These are phyloP conservation scores for Leptographium procerum DNA, from an alignment of 2,329 filamentous ascomycete genomes.

Conservation along the genomic window DNA sequence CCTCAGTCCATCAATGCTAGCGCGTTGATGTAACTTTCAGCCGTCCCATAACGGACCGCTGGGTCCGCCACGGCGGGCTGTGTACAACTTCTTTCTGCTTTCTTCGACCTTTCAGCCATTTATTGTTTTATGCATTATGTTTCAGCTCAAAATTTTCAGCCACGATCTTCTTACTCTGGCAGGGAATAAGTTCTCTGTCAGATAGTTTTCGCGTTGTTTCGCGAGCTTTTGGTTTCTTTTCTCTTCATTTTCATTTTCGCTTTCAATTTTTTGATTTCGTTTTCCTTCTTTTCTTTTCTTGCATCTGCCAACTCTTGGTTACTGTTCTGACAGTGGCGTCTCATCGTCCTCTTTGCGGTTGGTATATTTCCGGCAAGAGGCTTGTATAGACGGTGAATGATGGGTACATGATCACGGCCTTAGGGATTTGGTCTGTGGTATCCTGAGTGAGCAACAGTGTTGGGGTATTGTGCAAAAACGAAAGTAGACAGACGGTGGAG, in stretches of 20 bases:
- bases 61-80: no score
- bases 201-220: neutral
- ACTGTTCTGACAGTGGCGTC: slow-evolving; percentile 1
- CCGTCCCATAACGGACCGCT: no score
- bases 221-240: neutral
- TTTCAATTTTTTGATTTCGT: neutral
- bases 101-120: neutral
- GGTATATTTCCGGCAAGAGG: slow-evolving; percentile 1
- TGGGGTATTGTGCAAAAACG: slow-evolving; percentile 3
- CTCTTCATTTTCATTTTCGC: neutral
- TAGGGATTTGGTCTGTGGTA: neutral
- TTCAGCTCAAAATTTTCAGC: neutral
- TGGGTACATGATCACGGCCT: neutral
- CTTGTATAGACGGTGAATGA: slow-evolving; percentile 2
- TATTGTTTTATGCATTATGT: neutral
- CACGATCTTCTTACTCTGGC: neutral
- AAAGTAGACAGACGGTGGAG: neutral
- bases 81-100: neutral
- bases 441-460: neutral
- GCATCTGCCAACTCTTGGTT: slow-evolving; percentile 5
- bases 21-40: slow-evolving; percentile 30
- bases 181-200: neutral
- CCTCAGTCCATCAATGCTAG: slow-evolving; percentile 29
- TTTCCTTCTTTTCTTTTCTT: neutral
- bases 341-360: neutral